A percentile compares a stretch with the other conserved stretches of the same genome.
These are phyloP conservation scores for Rhamnella rubrinervis DNA, from an alignment of 331 rosid genomes.

Conservation along the genomic window DNA sequence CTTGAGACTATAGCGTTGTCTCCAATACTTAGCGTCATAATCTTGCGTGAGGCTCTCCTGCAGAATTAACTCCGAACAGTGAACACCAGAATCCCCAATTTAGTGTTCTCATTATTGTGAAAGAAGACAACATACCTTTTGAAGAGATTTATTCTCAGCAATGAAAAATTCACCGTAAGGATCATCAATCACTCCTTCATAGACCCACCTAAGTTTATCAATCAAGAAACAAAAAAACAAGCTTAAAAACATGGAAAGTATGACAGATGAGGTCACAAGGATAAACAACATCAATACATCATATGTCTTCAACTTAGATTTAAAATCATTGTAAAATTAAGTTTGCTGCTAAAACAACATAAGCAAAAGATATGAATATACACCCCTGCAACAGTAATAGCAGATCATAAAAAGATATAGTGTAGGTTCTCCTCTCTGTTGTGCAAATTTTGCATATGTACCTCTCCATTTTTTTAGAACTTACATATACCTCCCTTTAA, in stretches of 20 bases:
- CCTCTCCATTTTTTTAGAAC: no score
- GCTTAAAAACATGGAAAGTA: background rate
- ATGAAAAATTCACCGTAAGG: constrained; percentile 96
- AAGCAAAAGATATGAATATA: no score
- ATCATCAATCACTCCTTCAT: constrained; percentile 97
- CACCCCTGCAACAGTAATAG: no score
- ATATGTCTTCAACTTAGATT: background rate
- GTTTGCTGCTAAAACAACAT: no score
- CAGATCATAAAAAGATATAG: no score
- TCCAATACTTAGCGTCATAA: constrained; percentile 91
- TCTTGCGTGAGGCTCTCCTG: constrained; percentile 97
- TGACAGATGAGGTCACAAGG: constrained; percentile 1
- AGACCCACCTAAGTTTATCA: constrained; percentile 74
- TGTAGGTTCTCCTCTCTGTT: no score
- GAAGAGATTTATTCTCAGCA: constrained; percentile 86
- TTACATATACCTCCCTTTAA: no score
- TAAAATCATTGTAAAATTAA: background rate
- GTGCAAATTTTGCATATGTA: no score
- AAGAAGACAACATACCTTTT: constrained; percentile 51
- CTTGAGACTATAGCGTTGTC: constrained; percentile 90
- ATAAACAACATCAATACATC: background rate
- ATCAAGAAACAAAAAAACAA: constrained; percentile 17
- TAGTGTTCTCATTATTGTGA: constrained; percentile 21
- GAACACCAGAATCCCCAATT: constrained; percentile 29
- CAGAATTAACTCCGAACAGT: constrained; percentile 23